Evolutionary conservation across 129 eudicot genomes (phyloP), one percentile per base, ranked within the genome.

Genomic region (Arctium minus): DNA sequence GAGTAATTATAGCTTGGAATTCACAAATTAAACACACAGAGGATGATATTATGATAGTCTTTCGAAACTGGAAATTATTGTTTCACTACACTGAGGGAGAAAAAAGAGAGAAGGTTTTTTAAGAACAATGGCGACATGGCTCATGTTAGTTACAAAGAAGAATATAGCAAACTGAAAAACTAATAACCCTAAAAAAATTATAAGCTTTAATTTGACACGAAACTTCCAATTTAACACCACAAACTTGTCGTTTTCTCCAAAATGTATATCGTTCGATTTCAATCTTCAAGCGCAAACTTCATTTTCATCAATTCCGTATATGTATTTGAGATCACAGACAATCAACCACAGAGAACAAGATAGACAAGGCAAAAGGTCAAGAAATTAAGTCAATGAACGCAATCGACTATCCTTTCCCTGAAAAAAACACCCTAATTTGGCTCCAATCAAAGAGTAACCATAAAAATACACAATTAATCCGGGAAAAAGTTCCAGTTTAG

Each of bases 381-480:
- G 64, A 44, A 38, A 22, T 13, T 50, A 15, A 44, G 46, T 50
- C 73, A 50, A 82, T 67, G 10, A 82, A 44, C 69, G 72, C 71
- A 69, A 75, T 69, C 64, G 29, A 33, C 70, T 12, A 75, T 76
- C 71, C 5, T 75, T 68, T 6, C 36, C n/a, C 76, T 33, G 36
- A n/a, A 67, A 79, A 38, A 12, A 29, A 15, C 36, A 31, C 37
- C 68, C 31, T 77, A 75, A 44, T 31, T 65, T 35, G 1, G 76
- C 60, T 76, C 81, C 60, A 30, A 82, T 75, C 1, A 22, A 37
- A 76, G 80, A 46, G 37, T 69, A 75, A 46, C 11, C 15, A 17
- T 7, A 75, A 13, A 46, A 40, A 67, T 7, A 42, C 75, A 31
- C 18, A 42, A 62, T 5, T 5, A 6, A 67, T 6, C 53, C 68